These are phyloP conservation scores for Globisporangium perplexum DNA, from an alignment of 352 stramenopile species.

Conservation along the genomic window DNA sequence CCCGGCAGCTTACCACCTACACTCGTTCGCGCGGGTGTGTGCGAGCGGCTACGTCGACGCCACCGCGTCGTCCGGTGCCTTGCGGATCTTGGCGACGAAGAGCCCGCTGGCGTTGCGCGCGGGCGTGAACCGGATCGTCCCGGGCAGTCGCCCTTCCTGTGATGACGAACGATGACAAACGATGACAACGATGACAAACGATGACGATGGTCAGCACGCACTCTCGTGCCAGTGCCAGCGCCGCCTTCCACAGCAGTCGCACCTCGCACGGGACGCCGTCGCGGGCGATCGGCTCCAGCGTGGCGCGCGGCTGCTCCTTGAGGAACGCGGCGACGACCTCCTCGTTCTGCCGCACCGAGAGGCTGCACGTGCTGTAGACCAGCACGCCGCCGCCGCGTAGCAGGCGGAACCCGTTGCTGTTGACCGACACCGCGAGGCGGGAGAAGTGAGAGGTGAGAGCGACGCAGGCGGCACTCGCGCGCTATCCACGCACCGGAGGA, in stretches of 20 bases:
- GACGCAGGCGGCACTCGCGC: too few species aligned
- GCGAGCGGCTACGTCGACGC: too few species aligned
- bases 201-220: too few species aligned
- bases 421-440: neutral
- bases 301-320: constrained; percentile 25
- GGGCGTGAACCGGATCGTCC: constrained; percentile 69
- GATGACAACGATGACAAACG: too few species aligned
- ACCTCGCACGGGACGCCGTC: constrained; percentile 49
- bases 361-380: constrained; percentile 95
- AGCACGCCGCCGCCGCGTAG: constrained; percentile 85
- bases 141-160: constrained; percentile 38
- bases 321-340: constrained; percentile 86
- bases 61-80: constrained; percentile 6
- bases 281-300: constrained; percentile 29
- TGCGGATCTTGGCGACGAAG: constrained; percentile 64
- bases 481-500: constrained; percentile 46
- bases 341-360: constrained; percentile 93
- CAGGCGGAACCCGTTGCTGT: constrained; percentile 80
- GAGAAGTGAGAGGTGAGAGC: too few species aligned
- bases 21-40: too few species aligned
- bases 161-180: neutral
- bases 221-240: too few species aligned
- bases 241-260: too few species aligned
- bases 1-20: too few species aligned
- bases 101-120: constrained; percentile 63